Evolutionary conservation across 2,329 filamentous ascomycete genomes (phyloP).

Genomic region (Ambrosiella xylebori): DNA sequence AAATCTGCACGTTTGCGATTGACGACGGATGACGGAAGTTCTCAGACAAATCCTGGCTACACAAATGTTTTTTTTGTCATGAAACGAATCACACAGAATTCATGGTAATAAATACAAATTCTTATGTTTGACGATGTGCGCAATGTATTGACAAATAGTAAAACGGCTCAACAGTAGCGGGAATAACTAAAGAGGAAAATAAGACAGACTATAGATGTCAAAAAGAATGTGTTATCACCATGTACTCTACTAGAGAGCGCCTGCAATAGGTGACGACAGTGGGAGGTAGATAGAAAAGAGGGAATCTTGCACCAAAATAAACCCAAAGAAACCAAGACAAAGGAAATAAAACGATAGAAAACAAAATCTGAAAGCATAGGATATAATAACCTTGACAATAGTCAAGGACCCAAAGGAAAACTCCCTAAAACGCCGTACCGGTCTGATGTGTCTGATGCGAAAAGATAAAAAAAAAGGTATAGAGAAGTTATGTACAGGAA

Average conservation of each 20-base stretch:
- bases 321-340: conserved; percentile 1
- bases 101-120: not conserved
- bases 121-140: not conserved
- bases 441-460: conserved; percentile 5
- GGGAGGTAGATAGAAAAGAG: not conserved
- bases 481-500: conserved; percentile 6
- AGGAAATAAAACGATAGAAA: conserved; percentile 1
- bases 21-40: not conserved
- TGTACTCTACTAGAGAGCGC: not conserved
- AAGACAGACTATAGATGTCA: not conserved
- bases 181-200: not conserved
- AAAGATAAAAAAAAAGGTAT: conserved; percentile 2
- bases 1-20: not conserved
- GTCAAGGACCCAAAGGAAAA: not conserved
- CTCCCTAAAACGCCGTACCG: conserved; percentile 1
- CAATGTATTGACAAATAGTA: not conserved
- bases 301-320: not conserved
- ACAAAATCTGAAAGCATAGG: not conserved
- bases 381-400: not conserved
- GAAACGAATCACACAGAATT: not conserved
- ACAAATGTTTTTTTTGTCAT: not conserved
- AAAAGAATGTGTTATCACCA: not conserved
- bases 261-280: not conserved
- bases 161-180: not conserved
- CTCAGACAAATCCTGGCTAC: not conserved